These are phyloP conservation scores for Falciphora oryzae DNA, from an alignment of 2,329 filamentous ascomycete genomes.

Conservation along the genomic window DNA sequence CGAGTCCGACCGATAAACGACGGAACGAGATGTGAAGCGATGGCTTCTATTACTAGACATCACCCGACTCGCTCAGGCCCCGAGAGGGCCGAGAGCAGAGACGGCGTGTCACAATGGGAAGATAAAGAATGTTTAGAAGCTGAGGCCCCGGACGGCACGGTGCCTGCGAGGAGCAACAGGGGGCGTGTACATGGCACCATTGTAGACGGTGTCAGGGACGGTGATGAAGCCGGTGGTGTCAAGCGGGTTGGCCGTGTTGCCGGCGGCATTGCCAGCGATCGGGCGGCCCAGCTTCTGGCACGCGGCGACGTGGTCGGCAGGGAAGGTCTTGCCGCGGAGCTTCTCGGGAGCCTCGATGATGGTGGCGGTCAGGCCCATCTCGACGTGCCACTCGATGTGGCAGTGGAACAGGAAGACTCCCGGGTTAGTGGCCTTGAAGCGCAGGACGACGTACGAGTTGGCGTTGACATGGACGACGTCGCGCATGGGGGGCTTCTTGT, in stretches of 20 bases:
- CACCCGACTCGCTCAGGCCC: neutral
- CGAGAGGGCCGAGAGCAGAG: slow-evolving; percentile 8
- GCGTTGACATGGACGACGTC: slow-evolving; percentile 34
- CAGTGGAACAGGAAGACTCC: slow-evolving; percentile 53
- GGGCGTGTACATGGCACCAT: slow-evolving; percentile 29
- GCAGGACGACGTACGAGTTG: slow-evolving; percentile 42
- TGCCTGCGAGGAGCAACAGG: neutral
- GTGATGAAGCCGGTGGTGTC: slow-evolving; percentile 49
- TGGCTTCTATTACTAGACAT: neutral
- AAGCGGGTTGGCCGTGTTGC: slow-evolving; percentile 49
- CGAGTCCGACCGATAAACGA: neutral
- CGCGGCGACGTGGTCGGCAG: slow-evolving; percentile 47
- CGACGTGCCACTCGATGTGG: slow-evolving; percentile 57
- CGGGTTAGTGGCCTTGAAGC: slow-evolving; percentile 46
- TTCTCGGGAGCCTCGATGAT: slow-evolving; percentile 52
- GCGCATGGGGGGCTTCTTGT: slow-evolving; percentile 25
- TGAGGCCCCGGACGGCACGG: slow-evolving; percentile 18
- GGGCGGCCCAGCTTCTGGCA: slow-evolving; percentile 42
- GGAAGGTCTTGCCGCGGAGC: slow-evolving; percentile 50
- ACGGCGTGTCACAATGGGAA: neutral
- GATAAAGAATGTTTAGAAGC: slow-evolving; percentile 12
- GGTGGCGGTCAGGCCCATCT: slow-evolving; percentile 50
- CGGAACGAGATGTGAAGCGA: neutral
- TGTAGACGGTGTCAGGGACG: slow-evolving; percentile 38
- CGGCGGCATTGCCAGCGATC: slow-evolving; percentile 60